Evolutionary conservation across 768 basidiomycete genomes (phyloP), one percentile per base, ranked within the genome.

Genomic region (Mycena epipterygia): DNA sequence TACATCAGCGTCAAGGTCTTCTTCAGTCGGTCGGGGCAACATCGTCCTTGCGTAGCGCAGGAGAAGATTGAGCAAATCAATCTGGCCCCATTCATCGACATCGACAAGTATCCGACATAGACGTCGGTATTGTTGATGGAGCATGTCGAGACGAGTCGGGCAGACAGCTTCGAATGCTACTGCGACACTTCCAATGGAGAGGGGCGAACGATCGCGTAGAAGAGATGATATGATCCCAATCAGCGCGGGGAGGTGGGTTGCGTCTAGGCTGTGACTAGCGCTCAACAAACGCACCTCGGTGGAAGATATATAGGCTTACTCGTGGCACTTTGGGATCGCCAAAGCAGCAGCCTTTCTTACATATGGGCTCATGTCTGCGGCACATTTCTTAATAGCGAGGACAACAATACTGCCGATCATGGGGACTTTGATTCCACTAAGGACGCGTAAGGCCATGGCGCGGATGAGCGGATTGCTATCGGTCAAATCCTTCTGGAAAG

Each of bases 51-150:
- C 94, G 77, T 99, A 99, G 67, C 94, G 85, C 64, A 91, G 81
- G 35, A 99, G 86, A 17, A 99, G 85, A 49, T 91, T 88, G 69
- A 97, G 85, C 23, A 96, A 80, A 52, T 91, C 89, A 8, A 93
- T 89, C 79, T 98, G 98, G 0, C 96, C 96, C 98, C 98, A 99
- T 79, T 98, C 97, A 75, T 99, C 98, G 5, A 93, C 91, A 75
- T 99, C 96, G 37, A 95, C 87, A 3, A 99, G 83, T n/a, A 93
- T 84, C 48, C 87, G 86, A 77, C 96, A 98, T 33, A 96, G 83
- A 30, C 94, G 89, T 27, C 97, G 87, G 75, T 94, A 99, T 73
- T 98, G 94, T 21, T 88, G 87, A 76, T 99, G 98, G 2, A 99
- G 81, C 16, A 98, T 89, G 76, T 97, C 95, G 16, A 97, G 87